phyloP scores from a whole-genome alignment of 192 early-diverging fungal species.

The Coemansia sp. region DNA sequence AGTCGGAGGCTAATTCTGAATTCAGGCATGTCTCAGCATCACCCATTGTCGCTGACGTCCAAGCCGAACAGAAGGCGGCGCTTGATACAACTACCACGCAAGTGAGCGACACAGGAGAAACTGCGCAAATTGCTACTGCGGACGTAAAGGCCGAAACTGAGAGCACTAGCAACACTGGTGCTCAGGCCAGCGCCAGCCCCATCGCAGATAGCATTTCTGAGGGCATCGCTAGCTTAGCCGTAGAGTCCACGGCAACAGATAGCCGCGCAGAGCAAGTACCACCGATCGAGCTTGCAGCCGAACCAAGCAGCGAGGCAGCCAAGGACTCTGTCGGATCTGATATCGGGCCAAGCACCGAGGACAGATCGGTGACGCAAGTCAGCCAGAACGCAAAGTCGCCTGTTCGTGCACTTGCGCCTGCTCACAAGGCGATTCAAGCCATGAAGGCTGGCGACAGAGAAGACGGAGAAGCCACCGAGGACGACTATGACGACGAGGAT shows the following conservation, averaged over 20 bases:
- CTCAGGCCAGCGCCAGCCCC: not conserved
- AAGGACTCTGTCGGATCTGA: not conserved
- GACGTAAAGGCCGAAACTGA: not conserved
- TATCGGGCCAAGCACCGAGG: not conserved
- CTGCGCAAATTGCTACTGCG: not conserved
- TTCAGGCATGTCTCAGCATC: not conserved
- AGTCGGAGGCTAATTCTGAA: not conserved
- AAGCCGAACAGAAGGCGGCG: not conserved
- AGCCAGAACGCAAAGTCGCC: not conserved
- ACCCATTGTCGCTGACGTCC: not conserved
- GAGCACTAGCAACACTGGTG: not conserved
- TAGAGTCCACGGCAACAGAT: not conserved
- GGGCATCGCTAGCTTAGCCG: not conserved
- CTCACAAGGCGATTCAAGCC: constrained; percentile 6
- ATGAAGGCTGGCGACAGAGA: constrained; percentile 25
- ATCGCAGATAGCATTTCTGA: not conserved
- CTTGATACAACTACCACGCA: not conserved
- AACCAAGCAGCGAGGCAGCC: not conserved
- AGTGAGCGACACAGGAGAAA: not conserved
- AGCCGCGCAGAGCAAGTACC: not conserved
- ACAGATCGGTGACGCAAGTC: not conserved
- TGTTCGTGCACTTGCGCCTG: constrained; percentile 1
- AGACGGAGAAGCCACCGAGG: constrained; percentile 52
- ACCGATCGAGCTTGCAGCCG: not conserved
- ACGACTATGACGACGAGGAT: constrained; percentile 52